Evolutionary conservation across 2,329 filamentous ascomycete genomes (phyloP).

Genomic region (Diaporthe sp.): DNA sequence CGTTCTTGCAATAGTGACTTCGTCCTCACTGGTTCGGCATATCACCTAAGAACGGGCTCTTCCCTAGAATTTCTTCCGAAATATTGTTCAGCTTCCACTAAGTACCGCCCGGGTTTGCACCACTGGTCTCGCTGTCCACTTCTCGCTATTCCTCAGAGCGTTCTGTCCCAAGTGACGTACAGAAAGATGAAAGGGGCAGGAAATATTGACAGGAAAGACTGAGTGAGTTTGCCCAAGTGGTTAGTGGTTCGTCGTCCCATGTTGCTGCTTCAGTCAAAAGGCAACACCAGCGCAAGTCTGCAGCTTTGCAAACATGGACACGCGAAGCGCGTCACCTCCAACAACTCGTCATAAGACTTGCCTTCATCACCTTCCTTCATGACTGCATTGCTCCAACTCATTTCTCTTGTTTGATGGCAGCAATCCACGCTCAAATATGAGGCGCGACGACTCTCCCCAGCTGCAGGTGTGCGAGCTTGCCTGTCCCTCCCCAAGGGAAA

Average conservation of each 20-base stretch:
- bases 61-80: neutral
- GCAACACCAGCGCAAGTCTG: neutral
- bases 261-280: neutral
- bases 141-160: too few relatives aligned
- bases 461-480: slow-evolving; percentile 12
- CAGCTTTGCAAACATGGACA: slow-evolving; percentile 7
- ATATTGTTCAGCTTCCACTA: neutral
- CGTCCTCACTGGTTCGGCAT: neutral
- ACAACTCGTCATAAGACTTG: neutral
- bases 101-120: neutral
- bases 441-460: neutral
- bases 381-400: neutral
- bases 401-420: neutral
- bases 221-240: slow-evolving; percentile 7
- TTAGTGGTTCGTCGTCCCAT: neutral
- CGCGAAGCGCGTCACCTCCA: neutral
- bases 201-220: neutral
- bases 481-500: neutral
- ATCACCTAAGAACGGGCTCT: neutral
- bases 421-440: slow-evolving; percentile 8
- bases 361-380: neutral
- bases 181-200: neutral
- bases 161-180: neutral
- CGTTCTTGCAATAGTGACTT: neutral
- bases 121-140: neutral